A percentile compares a stretch with the other conserved stretches of the same genome.
phyloP scores from a whole-genome alignment of 306 rosid genomes.

The Rosa multiflora region DNA sequence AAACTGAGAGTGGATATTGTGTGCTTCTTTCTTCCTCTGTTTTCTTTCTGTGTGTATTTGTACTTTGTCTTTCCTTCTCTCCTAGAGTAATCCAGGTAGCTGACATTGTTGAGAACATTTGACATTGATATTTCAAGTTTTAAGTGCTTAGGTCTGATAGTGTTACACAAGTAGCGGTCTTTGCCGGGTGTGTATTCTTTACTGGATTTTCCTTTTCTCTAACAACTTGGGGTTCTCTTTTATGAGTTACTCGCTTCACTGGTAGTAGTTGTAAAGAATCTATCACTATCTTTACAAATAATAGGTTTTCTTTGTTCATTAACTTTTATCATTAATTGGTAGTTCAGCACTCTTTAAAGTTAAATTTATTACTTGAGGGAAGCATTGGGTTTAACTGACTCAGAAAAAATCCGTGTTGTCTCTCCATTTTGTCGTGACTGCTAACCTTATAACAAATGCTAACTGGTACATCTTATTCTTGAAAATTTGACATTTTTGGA shows the following conservation, averaged over 20 bases:
- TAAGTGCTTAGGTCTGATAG: neutral
- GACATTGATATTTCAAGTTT: neutral
- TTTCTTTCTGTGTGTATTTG: neutral
- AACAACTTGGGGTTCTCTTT: neutral
- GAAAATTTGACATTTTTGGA: constrained; percentile 99
- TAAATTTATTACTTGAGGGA: constrained; percentile 44
- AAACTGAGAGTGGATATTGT: neutral
- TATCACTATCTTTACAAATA: neutral
- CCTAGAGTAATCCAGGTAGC: neutral
- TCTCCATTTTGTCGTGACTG: constrained; percentile 85
- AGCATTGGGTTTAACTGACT: constrained; percentile 74
- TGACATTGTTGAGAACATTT: constrained; percentile 1
- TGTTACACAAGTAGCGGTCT: neutral
- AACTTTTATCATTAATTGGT: constrained; percentile 7
- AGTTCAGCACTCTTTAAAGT: constrained; percentile 35
- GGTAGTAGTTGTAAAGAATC: neutral
- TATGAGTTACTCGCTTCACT: neutral
- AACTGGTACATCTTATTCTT: constrained; percentile 98
- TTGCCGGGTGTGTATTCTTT: neutral
- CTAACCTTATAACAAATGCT: constrained; percentile 98
- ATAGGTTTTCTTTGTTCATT: constrained; percentile 10
- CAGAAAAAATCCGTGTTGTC: constrained; percentile 62
- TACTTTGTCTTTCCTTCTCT: neutral
- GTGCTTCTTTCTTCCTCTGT: neutral
- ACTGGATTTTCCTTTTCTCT: neutral